Conservation (phyloP, 2,329 filamentous ascomycete species). For the Claviceps humidiphila region DNA sequence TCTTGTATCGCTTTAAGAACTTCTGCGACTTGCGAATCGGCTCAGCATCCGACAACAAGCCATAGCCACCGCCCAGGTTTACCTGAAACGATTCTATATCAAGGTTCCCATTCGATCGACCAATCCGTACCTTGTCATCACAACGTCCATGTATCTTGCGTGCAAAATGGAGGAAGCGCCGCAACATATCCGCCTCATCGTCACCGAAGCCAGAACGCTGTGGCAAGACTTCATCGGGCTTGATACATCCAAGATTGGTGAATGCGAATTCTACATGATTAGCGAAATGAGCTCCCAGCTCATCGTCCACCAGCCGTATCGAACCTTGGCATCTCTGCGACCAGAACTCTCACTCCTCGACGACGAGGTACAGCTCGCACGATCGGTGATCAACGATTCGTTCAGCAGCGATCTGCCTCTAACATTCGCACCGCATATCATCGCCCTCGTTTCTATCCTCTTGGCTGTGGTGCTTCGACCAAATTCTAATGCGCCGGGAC, state of each 20-base stretch:
- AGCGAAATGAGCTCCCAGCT: constrained; percentile 83
- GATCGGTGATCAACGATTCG: constrained; percentile 80
- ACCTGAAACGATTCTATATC: constrained; percentile 86
- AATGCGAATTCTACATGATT: constrained; percentile 88
- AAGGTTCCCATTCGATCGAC: constrained; percentile 84
- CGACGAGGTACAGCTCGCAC: constrained; percentile 67
- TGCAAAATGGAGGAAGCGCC: constrained; percentile 98
- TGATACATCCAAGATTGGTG: constrained; percentile 74
- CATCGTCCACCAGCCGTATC: constrained; percentile 84
- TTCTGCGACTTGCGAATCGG: constrained; percentile 71
- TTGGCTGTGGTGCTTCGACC: constrained; percentile 73
- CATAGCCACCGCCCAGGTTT: constrained; percentile 86
- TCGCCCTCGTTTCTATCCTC: constrained; percentile 77
- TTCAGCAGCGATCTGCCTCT: constrained; percentile 87
- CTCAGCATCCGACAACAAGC: constrained; percentile 80
- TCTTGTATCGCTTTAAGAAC: constrained; percentile 35
- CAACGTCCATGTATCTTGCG: constrained; percentile 88
- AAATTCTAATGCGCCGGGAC: constrained; percentile 17
- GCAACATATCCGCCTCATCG: constrained; percentile 85
- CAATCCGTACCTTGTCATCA: constrained; percentile 83
- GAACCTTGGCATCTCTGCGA: constrained; percentile 60
- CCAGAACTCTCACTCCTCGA: constrained; percentile 55
- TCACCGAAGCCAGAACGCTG: constrained; percentile 70
- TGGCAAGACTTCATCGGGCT: constrained; percentile 69
- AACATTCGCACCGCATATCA: constrained; percentile 71